Percentiles rank a stretch among this genome's conserved stretches.
phyloP scores from a whole-genome alignment of 768 basidiomycete genomes.

The Tylopilus vinaceipallidus region DNA sequence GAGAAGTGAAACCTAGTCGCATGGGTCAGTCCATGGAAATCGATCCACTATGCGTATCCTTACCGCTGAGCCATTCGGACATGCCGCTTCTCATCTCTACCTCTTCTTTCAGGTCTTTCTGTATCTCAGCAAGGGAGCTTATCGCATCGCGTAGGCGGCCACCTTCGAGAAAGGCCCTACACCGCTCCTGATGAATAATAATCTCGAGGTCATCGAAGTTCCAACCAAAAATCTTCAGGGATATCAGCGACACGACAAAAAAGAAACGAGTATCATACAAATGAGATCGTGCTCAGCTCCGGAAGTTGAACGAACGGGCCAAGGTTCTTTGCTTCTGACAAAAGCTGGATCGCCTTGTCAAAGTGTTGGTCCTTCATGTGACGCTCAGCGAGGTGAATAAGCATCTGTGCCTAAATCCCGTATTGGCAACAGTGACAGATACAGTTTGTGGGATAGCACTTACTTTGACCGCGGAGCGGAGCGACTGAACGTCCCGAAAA shows the following conservation, averaged over 20 bases:
- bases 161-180: neutral
- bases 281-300: conserved; percentile 1
- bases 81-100: neutral
- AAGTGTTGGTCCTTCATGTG: neutral
- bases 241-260: neutral
- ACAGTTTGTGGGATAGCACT: neutral
- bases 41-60: neutral
- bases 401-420: neutral
- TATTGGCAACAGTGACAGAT: neutral
- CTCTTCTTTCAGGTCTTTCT: neutral
- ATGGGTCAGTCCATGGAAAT: neutral
- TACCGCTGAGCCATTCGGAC: conserved; percentile 2
- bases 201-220: neutral
- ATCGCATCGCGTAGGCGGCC: neutral
- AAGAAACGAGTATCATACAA: neutral
- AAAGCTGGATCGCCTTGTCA: neutral
- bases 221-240: conserved; percentile 15
- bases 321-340: neutral
- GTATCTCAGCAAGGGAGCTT: neutral
- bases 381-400: conserved; percentile 1
- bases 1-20: neutral
- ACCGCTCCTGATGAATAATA: neutral
- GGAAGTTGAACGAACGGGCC: neutral
- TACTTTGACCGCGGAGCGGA: neutral
- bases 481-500: neutral